Evolutionary conservation across 2,329 filamentous ascomycete species (phyloP), one percentile per base, ranked within the genome.

Genomic region (Aspergillus phoenicis): DNA sequence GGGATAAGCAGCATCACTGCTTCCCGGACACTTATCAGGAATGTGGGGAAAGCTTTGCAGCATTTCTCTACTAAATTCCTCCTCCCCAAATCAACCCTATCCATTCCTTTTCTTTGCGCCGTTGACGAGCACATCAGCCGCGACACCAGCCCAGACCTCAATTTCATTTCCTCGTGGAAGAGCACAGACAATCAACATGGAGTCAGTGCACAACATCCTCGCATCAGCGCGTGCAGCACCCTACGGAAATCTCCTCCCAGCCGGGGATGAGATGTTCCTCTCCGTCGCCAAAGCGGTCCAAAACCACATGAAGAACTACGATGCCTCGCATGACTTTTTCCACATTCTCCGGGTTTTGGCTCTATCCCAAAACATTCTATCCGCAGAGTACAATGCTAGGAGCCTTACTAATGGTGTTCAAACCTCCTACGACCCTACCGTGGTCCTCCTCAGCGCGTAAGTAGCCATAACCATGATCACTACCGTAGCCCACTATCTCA

Each of bases 221-320:
- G 26, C 24, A 15, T 20, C 39, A 5, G 53, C 53, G 8, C 39
- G 26, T 20, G n/a, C 41, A 1, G 41, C 53, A 17, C 28, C 41
- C 38, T 56, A 47, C 8, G 53, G 53, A 4, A 39, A 45, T 13
- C 43, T 45, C 39, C 39, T 56, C 39, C 39, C 30, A 7, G 39
- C n/a, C 22, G 39, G 33, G 8, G 55, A 58, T 11, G 30, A n/a
- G 17, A n/a, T 58, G 8, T 58, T 58, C n/a, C 26, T 26, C 13
- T 51, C 30, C 22, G 45, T 58, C n/a, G 55, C 55, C 28, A 33
- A 28, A 13, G 33, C 30, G 8, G 63, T 64, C 13, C 47, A 33
- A 11, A n/a, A 60, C 13, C 62, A 61, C 48, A 64, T 64, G 63
- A 61, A 51, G n/a, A 11, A 58, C n/a, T 56, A 63, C 43, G 63